These are phyloP conservation scores for Exophiala sp. DNA, from an alignment of 2,329 filamentous ascomycete genomes.

Conservation along the genomic window DNA sequence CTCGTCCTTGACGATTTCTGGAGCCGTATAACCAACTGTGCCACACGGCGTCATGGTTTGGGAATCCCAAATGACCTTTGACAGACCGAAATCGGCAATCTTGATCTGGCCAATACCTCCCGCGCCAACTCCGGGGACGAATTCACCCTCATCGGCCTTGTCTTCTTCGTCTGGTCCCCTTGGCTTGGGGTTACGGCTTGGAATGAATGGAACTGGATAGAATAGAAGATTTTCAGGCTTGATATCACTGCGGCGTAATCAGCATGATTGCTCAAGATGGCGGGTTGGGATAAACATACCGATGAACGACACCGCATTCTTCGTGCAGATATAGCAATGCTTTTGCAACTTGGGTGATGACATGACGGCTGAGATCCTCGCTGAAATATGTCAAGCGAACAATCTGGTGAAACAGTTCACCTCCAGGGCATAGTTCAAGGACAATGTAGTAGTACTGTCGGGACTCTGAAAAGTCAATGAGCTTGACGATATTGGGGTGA, in stretches of 20 bases:
- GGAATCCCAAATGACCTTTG: constrained; percentile 97
- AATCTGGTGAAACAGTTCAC: constrained; percentile 97
- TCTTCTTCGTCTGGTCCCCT: constrained; percentile 88
- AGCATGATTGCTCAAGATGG: constrained; percentile 2
- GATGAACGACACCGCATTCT: constrained; percentile 90
- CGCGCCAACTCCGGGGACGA: constrained; percentile 72
- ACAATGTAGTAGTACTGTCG: constrained; percentile 97
- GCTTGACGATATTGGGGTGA: constrained; percentile 91
- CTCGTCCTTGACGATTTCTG: constrained; percentile 98
- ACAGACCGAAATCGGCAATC: constrained; percentile 95
- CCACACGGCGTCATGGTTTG: constrained; percentile 99
- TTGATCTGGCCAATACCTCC: constrained; percentile 95
- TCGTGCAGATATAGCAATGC: constrained; percentile 93
- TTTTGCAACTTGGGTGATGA: constrained; percentile 92
- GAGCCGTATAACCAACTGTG: constrained; percentile 98
- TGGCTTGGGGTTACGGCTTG: constrained; percentile 75
- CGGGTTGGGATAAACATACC: constrained; percentile 59
- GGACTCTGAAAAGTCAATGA: constrained; percentile 91
- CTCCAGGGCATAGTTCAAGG: constrained; percentile 88
- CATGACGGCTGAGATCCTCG: constrained; percentile 88
- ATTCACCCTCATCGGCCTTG: constrained; percentile 95
- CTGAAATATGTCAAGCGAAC: constrained; percentile 98
- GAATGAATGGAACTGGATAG: constrained; percentile 76
- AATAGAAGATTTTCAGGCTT: constrained; percentile 96
- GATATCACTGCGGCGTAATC: constrained; percentile 66